These are phyloP conservation scores for Dendrocalamus sinicus DNA, from an alignment of 176 grass and related monocot species.

Conservation along the genomic window DNA sequence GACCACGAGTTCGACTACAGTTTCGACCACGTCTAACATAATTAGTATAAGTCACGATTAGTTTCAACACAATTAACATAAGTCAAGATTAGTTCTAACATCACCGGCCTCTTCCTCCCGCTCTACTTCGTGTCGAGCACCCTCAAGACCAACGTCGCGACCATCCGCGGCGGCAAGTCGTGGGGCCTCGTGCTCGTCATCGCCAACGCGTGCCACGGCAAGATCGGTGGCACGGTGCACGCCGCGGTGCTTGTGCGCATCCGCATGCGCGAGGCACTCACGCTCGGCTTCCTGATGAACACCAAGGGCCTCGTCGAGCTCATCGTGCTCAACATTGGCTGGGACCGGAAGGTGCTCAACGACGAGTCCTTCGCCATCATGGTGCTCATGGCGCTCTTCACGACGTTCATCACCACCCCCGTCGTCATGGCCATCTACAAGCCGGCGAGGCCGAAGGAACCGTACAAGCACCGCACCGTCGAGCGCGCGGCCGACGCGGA, in stretches of 20 bases:
- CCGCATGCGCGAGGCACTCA: background rate
- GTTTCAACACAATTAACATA: no score
- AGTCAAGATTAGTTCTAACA: no score
- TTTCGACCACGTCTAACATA: no score
- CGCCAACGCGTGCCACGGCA: background rate
- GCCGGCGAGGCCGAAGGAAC: no score
- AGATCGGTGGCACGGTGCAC: conserved; percentile 11
- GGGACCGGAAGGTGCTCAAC: conserved; percentile 45
- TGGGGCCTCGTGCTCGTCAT: conserved; percentile 1
- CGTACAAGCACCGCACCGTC: no score
- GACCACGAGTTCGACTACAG: no score
- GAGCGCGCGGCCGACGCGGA: no score
- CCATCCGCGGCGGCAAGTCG: background rate
- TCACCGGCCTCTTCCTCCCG: conserved; percentile 19
- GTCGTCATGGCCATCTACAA: conserved; percentile 31
- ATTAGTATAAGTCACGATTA: no score
- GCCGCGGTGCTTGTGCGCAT: background rate
- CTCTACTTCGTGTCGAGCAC: conserved; percentile 18
- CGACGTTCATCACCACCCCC: conserved; percentile 56
- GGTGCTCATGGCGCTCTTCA: conserved; percentile 59
- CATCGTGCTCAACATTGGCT: conserved; percentile 36
- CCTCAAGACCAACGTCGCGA: background rate
- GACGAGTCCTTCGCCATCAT: conserved; percentile 58
- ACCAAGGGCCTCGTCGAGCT: conserved; percentile 31
- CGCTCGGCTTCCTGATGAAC: conserved; percentile 18